Evolutionary conservation across 1,139 yeast genomes (phyloP), one percentile per base, ranked within the genome.

Genomic region (Protomyces macrosporus): DNA sequence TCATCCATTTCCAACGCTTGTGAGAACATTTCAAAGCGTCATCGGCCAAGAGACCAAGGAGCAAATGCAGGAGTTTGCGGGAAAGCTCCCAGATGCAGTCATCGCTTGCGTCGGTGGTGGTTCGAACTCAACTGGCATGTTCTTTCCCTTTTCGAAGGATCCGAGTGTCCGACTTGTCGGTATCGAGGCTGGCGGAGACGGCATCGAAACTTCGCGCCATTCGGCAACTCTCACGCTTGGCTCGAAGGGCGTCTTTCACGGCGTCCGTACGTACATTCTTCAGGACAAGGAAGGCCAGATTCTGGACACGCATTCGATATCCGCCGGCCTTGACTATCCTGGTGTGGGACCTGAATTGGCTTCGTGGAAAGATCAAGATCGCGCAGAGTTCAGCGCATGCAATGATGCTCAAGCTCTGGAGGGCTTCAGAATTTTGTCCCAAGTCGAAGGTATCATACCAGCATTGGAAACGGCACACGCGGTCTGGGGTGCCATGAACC

Each of bases 71-170:
- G 84, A 82, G 70, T 90, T 89, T 74, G 77, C 82, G 68, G 96
- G 96, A 40, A 86, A 84, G 71, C 81, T 93, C 69, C 98, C 98
- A 56, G 89, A 93, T 72, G 90, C 91, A 12, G 85, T 93, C 53
- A 97, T 91, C 67, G 98, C 99, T 3, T 93, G 99, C 81, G 98
- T 93, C 63, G 99, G 99, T 72, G 99, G 99, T 73, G 99, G 99
- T 62, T 90, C 97, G 40, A 93, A 93, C 79, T 87, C 97, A 60
- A 85, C 96, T 51, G 99, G 99, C 74, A 84, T 93, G 84, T 93
- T 93, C 75, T 85, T 91, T 30, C 97, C 98, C 60, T 93, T 93
- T 73, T 95, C 90, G 74, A 80, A 90, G 30, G 97, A 90, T 73
- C 70, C 75, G 10, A 79, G 82, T 10, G 99, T 93, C 61, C 84